Evolutionary conservation across 306 rosid genomes (phyloP).

Genomic region (Luffa aegyptiaca): DNA sequence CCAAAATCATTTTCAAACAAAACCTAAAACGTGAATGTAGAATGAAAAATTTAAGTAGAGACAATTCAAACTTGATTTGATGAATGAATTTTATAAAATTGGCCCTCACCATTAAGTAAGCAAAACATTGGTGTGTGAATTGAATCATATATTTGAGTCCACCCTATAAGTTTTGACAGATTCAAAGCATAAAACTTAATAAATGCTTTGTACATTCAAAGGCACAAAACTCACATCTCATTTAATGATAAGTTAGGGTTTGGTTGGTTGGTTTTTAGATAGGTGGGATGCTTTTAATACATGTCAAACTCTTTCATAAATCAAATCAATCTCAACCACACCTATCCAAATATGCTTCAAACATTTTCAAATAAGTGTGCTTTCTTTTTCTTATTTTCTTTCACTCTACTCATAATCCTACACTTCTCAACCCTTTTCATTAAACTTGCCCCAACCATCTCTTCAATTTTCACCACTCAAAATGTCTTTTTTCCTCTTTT

Average conservation of each 20-base stretch:
- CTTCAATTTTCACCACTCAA: neutral
- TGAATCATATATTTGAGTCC: neutral
- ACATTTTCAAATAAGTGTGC: neutral
- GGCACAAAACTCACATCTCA: neutral
- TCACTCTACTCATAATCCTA: neutral
- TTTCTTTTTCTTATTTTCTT: neutral
- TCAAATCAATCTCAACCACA: neutral
- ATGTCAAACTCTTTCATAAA: neutral
- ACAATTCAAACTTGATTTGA: neutral
- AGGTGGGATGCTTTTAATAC: neutral
- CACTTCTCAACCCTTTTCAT: neutral
- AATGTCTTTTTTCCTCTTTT: neutral
- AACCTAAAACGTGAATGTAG: neutral
- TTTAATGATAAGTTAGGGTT: neutral
- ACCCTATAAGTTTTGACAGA: neutral
- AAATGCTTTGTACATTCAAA: neutral
- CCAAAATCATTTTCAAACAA: neutral
- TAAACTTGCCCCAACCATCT: neutral
- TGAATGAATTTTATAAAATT: neutral
- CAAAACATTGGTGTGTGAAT: neutral
- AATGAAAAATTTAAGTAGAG: too few relatives aligned
- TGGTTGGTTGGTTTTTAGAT: neutral
- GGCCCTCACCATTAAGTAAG: neutral
- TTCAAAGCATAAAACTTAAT: neutral
- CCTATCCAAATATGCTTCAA: neutral